phyloP scores from a whole-genome alignment of 2,329 filamentous ascomycete genomes.

The Colletotrichum destructivum region DNA sequence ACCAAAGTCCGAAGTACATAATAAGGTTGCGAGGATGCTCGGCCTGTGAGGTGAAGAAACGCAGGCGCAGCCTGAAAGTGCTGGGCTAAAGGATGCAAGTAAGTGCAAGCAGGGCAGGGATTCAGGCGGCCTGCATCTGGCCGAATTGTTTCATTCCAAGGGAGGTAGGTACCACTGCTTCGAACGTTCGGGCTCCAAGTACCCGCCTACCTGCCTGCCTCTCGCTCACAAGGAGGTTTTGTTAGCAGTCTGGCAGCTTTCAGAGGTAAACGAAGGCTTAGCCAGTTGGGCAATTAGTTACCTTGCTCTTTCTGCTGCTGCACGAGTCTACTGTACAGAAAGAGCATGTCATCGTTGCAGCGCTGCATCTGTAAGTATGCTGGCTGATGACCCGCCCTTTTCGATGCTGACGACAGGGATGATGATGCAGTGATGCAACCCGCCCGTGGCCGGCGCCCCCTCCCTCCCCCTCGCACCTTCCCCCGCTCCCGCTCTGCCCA shows the following conservation, averaged over 20 bases:
- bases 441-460: not conserved
- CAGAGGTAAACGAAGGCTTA: too few relatives aligned
- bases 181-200: not conserved
- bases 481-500: conserved; percentile 26
- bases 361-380: not conserved
- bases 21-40: not conserved
- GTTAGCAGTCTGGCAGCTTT: too few relatives aligned
- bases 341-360: not conserved
- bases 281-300: too few relatives aligned
- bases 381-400: not conserved
- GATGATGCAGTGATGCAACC: conserved; percentile 29
- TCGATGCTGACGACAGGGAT: conserved; percentile 22
- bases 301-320: too few relatives aligned
- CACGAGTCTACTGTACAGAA: too few relatives aligned
- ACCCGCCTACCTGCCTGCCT: not conserved
- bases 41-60: conserved; percentile 1
- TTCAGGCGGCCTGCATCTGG: conserved; percentile 10
- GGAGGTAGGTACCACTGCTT: not conserved
- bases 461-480: not conserved
- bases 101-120: not conserved
- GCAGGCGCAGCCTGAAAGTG: not conserved
- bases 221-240: too few relatives aligned
- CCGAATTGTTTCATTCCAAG: conserved; percentile 1
- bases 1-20: too few relatives aligned
- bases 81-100: not conserved